Percentiles rank a stretch among this genome's conserved stretches.
Conservation (phyloP, 768 basidiomycete genomes). For the Amanita inopinata region DNA sequence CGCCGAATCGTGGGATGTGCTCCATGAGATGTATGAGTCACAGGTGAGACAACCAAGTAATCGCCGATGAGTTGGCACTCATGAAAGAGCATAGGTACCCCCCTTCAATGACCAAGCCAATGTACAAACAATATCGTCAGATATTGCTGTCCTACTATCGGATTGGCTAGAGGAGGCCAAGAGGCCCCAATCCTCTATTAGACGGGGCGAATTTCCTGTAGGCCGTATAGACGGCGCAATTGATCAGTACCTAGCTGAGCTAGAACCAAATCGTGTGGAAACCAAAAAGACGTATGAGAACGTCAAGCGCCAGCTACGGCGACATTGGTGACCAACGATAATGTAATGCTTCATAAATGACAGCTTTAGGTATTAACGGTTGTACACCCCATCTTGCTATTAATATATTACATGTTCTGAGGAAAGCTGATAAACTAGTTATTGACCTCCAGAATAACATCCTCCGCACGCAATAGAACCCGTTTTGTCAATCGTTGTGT, state of each 20-base stretch:
- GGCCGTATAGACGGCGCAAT: conserved; percentile 66
- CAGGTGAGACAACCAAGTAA: conserved; percentile 48
- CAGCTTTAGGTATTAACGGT: background rate
- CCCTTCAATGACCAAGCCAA: conserved; percentile 77
- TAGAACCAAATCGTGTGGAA: conserved; percentile 51
- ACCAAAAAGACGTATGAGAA: conserved; percentile 59
- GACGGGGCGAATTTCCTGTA: conserved; percentile 65
- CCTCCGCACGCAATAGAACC: conserved; percentile 61
- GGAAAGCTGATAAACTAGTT: conserved; percentile 28
- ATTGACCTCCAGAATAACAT: conserved; percentile 67
- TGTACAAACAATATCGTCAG: conserved; percentile 71
- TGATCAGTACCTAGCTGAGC: conserved; percentile 64
- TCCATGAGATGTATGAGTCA: conserved; percentile 82
- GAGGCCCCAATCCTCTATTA: conserved; percentile 56
- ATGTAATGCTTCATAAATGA: background rate
- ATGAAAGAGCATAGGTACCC: conserved; percentile 41
- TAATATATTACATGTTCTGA: conserved; percentile 6
- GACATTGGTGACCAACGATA: conserved; percentile 45
- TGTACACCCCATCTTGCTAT: conserved; percentile 1
- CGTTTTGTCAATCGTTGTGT: conserved; percentile 53
- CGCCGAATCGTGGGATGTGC: conserved; percentile 74
- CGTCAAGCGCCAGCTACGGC: conserved; percentile 60
- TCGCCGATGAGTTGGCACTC: background rate
- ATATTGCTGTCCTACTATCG: conserved; percentile 69
- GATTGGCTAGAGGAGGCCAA: conserved; percentile 79